Base-by-base conservation (phyloP, 2,329 filamentous ascomycete genomes). In the Endoconidiophora laricicola region DNA sequence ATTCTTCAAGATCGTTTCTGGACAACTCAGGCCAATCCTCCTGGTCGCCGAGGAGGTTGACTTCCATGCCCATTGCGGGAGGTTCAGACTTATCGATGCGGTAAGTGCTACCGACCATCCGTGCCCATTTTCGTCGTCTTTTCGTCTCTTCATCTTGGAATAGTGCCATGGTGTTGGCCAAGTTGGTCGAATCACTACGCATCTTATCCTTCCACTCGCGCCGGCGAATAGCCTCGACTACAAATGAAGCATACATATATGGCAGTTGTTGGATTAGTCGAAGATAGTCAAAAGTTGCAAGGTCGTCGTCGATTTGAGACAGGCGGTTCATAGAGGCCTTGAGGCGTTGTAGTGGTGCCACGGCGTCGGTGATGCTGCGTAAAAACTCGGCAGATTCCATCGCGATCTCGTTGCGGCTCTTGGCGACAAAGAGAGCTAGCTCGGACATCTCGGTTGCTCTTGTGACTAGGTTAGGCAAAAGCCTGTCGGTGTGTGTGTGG, bases 101-200 rank as follows among this genome's bases (percentile, higher is more conserved):
- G 50, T 85, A 81, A 41, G 81, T 79, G 58, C 80, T 80, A 6
- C 85, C 86, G 44, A 93, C 81, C 56, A 76, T 82, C 60, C 87
- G 93, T 54, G 90, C 74, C 91, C 91, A 98, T 60, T 84, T 93
- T 58, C 83, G 84, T 43, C 91, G 76, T 47, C 91, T 74, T 58
- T 90, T 87, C 46, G 85, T 76, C 62, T 98, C 91, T 63, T 96
- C 91, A 54, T 95, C 88, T 59, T 91, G 86, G 55, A 93, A 90
- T 0, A 85, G 70, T 1, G 87, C 86, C 74, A 96, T 86, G 60
- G 96, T 90, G 61, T 96, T 93, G 23, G 87, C 86, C 23, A 98
- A 68, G 0, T 83, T 86, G 2, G 84, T 80, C 0, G 90, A 91
- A 59, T 96, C 91, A 2, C 77, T 74, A 60, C 83, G 86, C 63